Evolutionary conservation across 2,329 filamentous ascomycete species (phyloP).

Genomic region (Chalara sp.): DNA sequence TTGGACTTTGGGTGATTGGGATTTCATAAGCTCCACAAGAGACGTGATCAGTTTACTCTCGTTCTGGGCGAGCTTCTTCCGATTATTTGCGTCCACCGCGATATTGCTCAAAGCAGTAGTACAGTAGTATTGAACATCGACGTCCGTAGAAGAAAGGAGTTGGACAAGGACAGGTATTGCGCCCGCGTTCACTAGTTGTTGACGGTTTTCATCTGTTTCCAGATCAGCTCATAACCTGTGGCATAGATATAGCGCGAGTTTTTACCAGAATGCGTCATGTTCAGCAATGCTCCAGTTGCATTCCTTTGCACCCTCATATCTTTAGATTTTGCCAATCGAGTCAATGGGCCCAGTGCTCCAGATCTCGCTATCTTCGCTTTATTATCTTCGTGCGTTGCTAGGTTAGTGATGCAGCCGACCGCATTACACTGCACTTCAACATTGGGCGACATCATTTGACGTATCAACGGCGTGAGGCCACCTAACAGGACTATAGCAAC

Average conservation of each 20-base stretch:
- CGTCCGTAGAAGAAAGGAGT: slow-evolving; percentile 83
- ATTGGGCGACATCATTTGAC: slow-evolving; percentile 96
- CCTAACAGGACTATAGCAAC: slow-evolving; percentile 90
- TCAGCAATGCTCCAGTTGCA: slow-evolving; percentile 89
- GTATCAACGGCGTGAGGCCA: slow-evolving; percentile 83
- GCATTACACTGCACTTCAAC: slow-evolving; percentile 99
- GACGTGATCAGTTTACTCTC: slow-evolving; percentile 90
- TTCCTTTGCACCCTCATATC: slow-evolving; percentile 98
- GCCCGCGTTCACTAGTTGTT: slow-evolving; percentile 93
- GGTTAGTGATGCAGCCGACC: slow-evolving; percentile 95
- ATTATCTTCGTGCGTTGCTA: slow-evolving; percentile 97
- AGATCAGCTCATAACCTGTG: slow-evolving; percentile 9
- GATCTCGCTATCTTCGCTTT: slow-evolving; percentile 98
- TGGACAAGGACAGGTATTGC: slow-evolving; percentile 98
- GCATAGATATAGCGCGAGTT: neutral
- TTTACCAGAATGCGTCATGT: slow-evolving; percentile 98
- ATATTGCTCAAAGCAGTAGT: slow-evolving; percentile 98
- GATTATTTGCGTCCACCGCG: slow-evolving; percentile 85
- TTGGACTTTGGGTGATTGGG: slow-evolving; percentile 93
- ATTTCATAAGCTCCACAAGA: slow-evolving; percentile 94
- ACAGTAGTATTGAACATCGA: slow-evolving; percentile 99
- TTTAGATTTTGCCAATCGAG: slow-evolving; percentile 88
- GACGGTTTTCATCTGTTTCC: slow-evolving; percentile 80
- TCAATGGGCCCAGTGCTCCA: slow-evolving; percentile 84
- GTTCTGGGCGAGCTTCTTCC: slow-evolving; percentile 83